Percentiles rank a stretch among this genome's conserved stretches.
Evolutionary conservation across 2,329 filamentous ascomycete genomes (phyloP).

Genomic region (Ophiosphaerella narmari): DNA sequence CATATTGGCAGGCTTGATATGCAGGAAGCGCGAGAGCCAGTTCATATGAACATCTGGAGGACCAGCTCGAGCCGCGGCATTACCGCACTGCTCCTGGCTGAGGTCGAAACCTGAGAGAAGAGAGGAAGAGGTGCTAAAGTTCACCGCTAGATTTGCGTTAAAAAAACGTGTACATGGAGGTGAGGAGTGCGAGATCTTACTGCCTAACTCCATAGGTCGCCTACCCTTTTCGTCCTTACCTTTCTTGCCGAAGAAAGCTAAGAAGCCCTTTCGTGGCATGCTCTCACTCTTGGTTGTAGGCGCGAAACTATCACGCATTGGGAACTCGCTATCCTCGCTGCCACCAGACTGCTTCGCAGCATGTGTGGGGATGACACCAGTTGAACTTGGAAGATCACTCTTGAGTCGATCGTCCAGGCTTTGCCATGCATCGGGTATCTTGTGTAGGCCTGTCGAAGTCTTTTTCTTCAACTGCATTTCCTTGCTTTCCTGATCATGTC

Average conservation of each 20-base stretch:
- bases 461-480: conserved; percentile 38
- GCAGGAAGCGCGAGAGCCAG: conserved; percentile 88
- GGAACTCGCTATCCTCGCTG: conserved; percentile 50
- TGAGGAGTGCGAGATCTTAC: conserved; percentile 38
- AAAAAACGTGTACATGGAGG: conserved; percentile 1
- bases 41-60: conserved; percentile 61
- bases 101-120: conserved; percentile 41
- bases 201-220: conserved; percentile 36
- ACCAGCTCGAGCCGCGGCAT: conserved; percentile 51
- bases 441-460: conserved; percentile 28
- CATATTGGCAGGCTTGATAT: conserved; percentile 80
- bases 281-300: conserved; percentile 46
- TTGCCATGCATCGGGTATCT: conserved; percentile 44
- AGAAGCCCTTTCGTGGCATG: conserved; percentile 48
- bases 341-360: conserved; percentile 26
- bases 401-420: conserved; percentile 44
- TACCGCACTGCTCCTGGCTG: conserved; percentile 46
- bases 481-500: conserved; percentile 26
- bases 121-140: conserved; percentile 34
- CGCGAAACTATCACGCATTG: conserved; percentile 44
- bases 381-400: conserved; percentile 8
- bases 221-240: conserved; percentile 47
- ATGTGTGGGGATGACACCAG: conserved; percentile 13
- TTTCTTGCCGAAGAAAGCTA: conserved; percentile 60
- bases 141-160: conserved; percentile 21